Percentiles rank a stretch among this genome's conserved stretches.
Conservation (phyloP, 2,329 filamentous ascomycete species). For the Cadophora sp. region DNA sequence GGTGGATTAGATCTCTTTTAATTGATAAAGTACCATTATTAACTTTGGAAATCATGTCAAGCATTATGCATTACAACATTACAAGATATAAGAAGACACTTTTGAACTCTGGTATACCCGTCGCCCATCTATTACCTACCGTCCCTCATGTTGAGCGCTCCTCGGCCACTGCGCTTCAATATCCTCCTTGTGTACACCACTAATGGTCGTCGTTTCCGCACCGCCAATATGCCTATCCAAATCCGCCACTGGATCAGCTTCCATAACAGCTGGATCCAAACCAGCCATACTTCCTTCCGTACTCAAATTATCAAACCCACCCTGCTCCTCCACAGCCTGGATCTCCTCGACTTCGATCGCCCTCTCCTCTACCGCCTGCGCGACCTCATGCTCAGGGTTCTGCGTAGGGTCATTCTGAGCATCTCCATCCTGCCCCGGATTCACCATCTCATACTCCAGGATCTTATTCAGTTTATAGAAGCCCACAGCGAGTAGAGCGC, state of each 20-base stretch:
- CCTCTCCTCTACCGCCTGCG: conserved; percentile 18
- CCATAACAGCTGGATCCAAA: conserved; percentile 2
- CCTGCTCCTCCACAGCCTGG: conserved; percentile 17
- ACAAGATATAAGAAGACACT: neutral
- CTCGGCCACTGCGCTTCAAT: conserved; percentile 19
- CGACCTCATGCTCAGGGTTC: conserved; percentile 39
- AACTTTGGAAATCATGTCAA: neutral
- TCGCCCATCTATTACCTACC: neutral
- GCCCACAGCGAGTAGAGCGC: conserved; percentile 54
- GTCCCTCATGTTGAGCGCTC: conserved; percentile 1
- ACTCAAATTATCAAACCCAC: conserved; percentile 21
- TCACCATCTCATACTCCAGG: conserved; percentile 59
- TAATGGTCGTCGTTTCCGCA: neutral
- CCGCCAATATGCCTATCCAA: conserved; percentile 11
- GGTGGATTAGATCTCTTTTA: too few relatives aligned
- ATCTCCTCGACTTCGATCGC: conserved; percentile 24
- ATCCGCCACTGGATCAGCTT: conserved; percentile 18
- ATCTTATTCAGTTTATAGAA: conserved; percentile 58
- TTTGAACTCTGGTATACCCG: neutral
- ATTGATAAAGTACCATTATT: neutral
- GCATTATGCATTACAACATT: neutral
- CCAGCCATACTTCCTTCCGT: conserved; percentile 11
- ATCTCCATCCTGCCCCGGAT: conserved; percentile 54
- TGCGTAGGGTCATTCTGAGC: conserved; percentile 51
- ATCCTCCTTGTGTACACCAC: neutral